Percentiles rank a stretch among this genome's conserved stretches.
Conservation (phyloP, 345 rosid species). For the Hypericum perforatum region DNA sequence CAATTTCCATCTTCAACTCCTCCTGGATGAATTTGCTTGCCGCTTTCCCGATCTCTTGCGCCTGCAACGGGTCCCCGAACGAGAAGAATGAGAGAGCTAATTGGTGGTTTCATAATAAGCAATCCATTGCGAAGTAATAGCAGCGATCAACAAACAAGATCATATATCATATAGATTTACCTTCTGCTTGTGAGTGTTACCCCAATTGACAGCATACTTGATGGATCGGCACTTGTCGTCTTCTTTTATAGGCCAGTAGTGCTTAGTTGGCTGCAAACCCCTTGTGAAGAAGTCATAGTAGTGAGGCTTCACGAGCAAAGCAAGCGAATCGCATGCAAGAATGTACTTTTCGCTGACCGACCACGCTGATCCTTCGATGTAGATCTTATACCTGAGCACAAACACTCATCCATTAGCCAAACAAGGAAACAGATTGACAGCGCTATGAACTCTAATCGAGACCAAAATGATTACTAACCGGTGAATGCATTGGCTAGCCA, state of each 20-base stretch:
- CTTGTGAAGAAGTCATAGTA: slow-evolving; percentile 67
- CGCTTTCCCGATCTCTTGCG: slow-evolving; percentile 46
- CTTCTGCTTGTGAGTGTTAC: slow-evolving; percentile 49
- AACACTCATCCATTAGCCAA: not conserved
- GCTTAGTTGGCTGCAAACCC: slow-evolving; percentile 50
- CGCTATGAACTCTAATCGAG: too few species aligned
- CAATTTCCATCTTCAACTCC: not conserved
- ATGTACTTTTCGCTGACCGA: slow-evolving; percentile 83
- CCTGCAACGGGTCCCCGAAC: slow-evolving; percentile 23
- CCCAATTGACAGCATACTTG: slow-evolving; percentile 72
- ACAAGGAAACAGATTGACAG: too few species aligned
- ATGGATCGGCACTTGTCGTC: slow-evolving; percentile 63
- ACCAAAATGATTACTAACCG: not conserved
- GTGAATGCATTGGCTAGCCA: not conserved
- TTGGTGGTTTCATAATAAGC: too few species aligned
- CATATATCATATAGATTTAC: slow-evolving; percentile 14
- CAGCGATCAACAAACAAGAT: not conserved
- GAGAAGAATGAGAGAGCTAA: too few species aligned
- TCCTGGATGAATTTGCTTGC: not conserved
- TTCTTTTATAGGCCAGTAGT: slow-evolving; percentile 64
- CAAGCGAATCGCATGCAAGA: slow-evolving; percentile 66
- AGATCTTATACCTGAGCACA: slow-evolving; percentile 59
- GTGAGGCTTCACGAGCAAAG: slow-evolving; percentile 49
- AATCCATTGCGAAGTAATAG: not conserved
- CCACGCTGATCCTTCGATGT: slow-evolving; percentile 81